A percentile compares a stretch with the other conserved stretches of the same genome.
phyloP scores from a whole-genome alignment of 768 basidiomycete species.

The Tylopilus plumbeoviolaceoides region DNA sequence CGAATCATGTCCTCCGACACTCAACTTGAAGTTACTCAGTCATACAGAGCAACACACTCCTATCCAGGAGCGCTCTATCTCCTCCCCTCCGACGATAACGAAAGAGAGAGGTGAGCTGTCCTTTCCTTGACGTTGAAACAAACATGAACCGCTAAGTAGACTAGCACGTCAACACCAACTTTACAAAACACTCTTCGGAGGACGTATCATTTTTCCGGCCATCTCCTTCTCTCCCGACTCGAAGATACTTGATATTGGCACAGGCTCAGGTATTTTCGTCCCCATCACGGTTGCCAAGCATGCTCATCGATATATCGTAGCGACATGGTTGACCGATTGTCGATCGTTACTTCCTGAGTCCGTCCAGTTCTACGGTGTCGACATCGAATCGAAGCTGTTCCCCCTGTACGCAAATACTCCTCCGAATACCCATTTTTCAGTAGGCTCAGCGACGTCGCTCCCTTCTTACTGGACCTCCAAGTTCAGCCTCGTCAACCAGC shows the following conservation, averaged over 20 bases:
- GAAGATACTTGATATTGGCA: conserved; percentile 21
- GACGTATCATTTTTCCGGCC: conserved; percentile 14
- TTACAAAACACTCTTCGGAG: conserved; percentile 14
- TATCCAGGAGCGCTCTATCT: conserved; percentile 19
- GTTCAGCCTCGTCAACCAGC: conserved; percentile 31
- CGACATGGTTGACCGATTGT: conserved; percentile 16
- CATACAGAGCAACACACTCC: neutral
- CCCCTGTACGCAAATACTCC: neutral
- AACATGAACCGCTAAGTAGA: neutral
- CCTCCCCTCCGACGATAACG: conserved; percentile 21
- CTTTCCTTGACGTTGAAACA: neutral
- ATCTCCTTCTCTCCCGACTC: conserved; percentile 2
- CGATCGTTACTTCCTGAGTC: conserved; percentile 8
- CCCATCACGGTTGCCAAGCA: too few relatives aligned
- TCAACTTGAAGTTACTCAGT: neutral
- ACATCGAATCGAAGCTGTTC: neutral
- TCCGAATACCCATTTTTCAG: conserved; percentile 11
- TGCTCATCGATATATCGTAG: neutral
- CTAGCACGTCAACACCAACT: conserved; percentile 19
- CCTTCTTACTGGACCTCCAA: conserved; percentile 28
- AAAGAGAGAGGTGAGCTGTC: conserved; percentile 10
- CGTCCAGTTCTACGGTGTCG: conserved; percentile 10
- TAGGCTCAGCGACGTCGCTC: conserved; percentile 14
- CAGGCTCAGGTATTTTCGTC: conserved; percentile 17
- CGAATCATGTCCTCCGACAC: neutral